A percentile compares a stretch with the other conserved stretches of the same genome.
These are phyloP conservation scores for Gypsophila paniculata DNA, from an alignment of 179 eudicot genomes.

Conservation along the genomic window DNA sequence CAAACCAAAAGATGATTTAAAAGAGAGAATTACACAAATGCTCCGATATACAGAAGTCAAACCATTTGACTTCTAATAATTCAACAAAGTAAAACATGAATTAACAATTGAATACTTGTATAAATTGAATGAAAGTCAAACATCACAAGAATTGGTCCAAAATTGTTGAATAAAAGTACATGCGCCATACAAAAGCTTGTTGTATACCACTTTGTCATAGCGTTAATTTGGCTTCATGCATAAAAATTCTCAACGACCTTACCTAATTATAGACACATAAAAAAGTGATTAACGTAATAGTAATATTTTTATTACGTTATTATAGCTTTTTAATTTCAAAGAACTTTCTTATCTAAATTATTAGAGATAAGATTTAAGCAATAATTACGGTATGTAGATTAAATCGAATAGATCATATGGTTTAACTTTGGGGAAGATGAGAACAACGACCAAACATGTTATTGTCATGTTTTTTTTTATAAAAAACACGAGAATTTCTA, in stretches of 20 bases:
- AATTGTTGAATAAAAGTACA: not conserved
- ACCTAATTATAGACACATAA: slow-evolving; percentile 13
- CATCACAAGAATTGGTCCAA: not conserved
- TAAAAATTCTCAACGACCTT: slow-evolving; percentile 20
- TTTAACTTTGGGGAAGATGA: not conserved
- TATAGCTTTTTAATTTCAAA: not conserved
- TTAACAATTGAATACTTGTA: not conserved
- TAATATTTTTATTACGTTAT: not conserved
- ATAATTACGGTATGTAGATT: slow-evolving; percentile 27
- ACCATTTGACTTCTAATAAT: slow-evolving; percentile 12
- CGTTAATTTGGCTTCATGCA: slow-evolving; percentile 11
- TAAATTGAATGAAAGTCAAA: not conserved
- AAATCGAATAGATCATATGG: slow-evolving; percentile 4
- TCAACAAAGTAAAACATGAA: not conserved
- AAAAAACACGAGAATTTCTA: not conserved
- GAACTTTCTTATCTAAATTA: not conserved
- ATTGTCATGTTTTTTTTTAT: not conserved
- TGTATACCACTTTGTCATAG: not conserved
- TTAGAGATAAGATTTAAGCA: not conserved
- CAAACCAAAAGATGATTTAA: too few relatives aligned
- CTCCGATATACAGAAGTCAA: not conserved
- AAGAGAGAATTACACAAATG: too few relatives aligned
- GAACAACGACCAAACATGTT: not conserved
- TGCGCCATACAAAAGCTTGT: not conserved
- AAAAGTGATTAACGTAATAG: not conserved